phyloP scores from a whole-genome alignment of 495 filamentous ascomycete species.

The Lasiosphaeria hispida region DNA sequence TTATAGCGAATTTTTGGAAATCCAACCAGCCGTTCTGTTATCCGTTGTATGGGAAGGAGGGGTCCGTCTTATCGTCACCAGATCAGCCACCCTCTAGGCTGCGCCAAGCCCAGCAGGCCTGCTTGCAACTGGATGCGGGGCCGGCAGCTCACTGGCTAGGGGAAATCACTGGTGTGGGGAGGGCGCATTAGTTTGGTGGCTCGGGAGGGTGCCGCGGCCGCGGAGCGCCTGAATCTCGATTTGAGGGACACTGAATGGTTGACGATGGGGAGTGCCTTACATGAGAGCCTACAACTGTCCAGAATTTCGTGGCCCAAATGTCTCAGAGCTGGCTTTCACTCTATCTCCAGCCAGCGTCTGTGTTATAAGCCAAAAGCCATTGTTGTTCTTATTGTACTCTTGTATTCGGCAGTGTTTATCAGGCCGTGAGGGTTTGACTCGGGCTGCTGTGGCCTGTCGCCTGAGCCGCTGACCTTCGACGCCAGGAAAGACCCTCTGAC shows the following conservation, averaged over 20 bases:
- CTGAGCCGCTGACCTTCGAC: neutral
- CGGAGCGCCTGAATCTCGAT: no score
- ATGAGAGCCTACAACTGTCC: no score
- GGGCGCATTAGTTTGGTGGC: no score
- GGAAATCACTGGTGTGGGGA: neutral
- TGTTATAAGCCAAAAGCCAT: no score
- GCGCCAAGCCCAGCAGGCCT: neutral
- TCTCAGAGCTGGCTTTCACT: no score
- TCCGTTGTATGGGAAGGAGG: neutral
- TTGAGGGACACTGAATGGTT: no score
- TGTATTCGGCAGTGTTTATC: no score
- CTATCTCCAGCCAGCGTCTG: no score
- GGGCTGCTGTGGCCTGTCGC: neutral
- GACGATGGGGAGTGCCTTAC: no score
- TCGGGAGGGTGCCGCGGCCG: no score
- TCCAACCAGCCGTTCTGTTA: neutral
- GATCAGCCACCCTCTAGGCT: neutral
- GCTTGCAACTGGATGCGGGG: conserved; percentile 3
- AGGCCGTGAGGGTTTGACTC: neutral
- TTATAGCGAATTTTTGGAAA: conserved; percentile 6
- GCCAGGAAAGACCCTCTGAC: conserved; percentile 7
- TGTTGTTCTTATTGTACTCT: no score
- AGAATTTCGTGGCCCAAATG: no score
- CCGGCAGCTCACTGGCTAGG: neutral
- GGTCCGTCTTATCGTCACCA: conserved; percentile 2